phyloP scores from a whole-genome alignment of 768 basidiomycete species.

The Gyrodon lividus region DNA sequence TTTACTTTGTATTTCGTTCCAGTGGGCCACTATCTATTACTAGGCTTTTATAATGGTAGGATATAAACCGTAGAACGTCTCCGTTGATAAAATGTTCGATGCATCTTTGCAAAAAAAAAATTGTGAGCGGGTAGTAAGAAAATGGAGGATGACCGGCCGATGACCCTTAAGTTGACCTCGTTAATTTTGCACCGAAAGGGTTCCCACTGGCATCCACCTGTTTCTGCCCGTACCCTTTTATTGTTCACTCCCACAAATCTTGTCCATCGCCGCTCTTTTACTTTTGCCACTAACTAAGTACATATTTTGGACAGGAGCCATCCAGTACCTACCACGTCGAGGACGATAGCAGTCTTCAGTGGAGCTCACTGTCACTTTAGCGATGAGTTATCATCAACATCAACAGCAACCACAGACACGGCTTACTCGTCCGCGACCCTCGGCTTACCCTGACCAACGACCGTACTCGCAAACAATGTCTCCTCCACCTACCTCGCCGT shows the following conservation, averaged over 20 bases:
- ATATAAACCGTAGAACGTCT: background rate
- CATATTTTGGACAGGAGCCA: background rate
- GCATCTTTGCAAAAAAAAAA: background rate
- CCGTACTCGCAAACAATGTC: slow-evolving; percentile 18
- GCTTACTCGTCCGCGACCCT: slow-evolving; percentile 33
- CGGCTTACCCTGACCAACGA: slow-evolving; percentile 37
- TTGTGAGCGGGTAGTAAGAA: background rate
- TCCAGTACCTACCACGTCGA: background rate
- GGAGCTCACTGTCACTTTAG: too few species aligned
- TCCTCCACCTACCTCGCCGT: slow-evolving; percentile 18
- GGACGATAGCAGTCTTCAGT: background rate
- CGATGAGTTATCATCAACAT: slow-evolving; percentile 41
- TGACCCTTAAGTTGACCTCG: background rate
- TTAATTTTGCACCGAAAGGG: background rate
- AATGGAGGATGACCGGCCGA: too few species aligned
- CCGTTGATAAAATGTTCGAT: background rate
- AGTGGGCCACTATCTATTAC: background rate
- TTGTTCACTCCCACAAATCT: background rate
- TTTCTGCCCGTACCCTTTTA: background rate
- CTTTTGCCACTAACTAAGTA: background rate
- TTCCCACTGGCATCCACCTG: background rate
- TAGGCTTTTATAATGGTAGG: background rate
- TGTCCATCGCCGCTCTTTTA: slow-evolving; percentile 9
- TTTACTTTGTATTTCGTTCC: background rate
- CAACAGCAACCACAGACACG: slow-evolving; percentile 37